These are phyloP conservation scores for Cadophora malorum DNA, from an alignment of 2,329 filamentous ascomycete species.

Conservation along the genomic window DNA sequence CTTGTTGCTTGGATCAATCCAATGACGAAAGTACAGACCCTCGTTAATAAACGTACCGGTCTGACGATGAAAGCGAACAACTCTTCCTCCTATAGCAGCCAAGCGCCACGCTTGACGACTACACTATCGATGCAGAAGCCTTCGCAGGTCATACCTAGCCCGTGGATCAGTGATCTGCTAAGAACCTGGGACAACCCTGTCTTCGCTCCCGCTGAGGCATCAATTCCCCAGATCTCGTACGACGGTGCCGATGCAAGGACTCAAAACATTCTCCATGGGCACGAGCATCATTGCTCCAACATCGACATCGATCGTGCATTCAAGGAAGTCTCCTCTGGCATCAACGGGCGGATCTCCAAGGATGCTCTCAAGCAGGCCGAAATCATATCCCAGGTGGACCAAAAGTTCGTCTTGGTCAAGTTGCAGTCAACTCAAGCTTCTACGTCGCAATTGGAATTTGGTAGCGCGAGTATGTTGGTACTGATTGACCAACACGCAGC, in stretches of 20 bases:
- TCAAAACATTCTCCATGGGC: conserved; percentile 37
- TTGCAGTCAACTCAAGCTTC: conserved; percentile 10
- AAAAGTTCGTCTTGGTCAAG: conserved; percentile 83
- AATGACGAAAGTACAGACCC: conserved; percentile 56
- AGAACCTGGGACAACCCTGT: conserved; percentile 77
- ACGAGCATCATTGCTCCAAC: conserved; percentile 40
- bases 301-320: conserved; percentile 42
- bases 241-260: conserved; percentile 41
- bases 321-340: conserved; percentile 33
- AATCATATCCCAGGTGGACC: conserved; percentile 83
- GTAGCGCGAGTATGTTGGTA: conserved; percentile 58
- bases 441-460: not conserved
- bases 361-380: conserved; percentile 62
- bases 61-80: conserved; percentile 45
- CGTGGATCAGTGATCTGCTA: conserved; percentile 68
- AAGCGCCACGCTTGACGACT: not conserved
- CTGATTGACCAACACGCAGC: conserved; percentile 94
- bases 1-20: conserved; percentile 67
- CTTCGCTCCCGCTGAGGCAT: conserved; percentile 60
- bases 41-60: conserved; percentile 64
- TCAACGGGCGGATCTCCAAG: conserved; percentile 64
- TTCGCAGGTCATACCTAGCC: conserved; percentile 34
- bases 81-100: not conserved
- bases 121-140: not conserved
- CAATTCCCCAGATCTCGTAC: conserved; percentile 52